Conservation (phyloP, 2,329 filamentous ascomycete genomes). For the Cladophialophora bantiana region DNA sequence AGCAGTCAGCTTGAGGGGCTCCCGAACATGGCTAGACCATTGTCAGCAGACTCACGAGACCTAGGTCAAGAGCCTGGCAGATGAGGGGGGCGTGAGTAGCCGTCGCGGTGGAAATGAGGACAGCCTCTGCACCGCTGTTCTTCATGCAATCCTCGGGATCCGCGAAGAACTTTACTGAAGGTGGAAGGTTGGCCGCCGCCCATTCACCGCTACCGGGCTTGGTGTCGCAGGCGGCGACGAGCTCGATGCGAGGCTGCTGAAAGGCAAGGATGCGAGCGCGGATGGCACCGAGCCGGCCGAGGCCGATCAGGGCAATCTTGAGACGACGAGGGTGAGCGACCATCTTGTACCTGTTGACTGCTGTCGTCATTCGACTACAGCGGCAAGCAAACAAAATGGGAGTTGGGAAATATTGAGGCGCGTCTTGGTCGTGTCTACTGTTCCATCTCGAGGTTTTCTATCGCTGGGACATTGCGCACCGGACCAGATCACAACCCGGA, state of each 20-base stretch:
- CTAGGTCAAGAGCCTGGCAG: constrained; percentile 20
- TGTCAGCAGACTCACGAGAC: background rate
- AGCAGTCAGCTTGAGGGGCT: constrained; percentile 8
- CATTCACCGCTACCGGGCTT: constrained; percentile 46
- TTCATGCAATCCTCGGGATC: constrained; percentile 43
- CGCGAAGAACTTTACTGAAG: constrained; percentile 36
- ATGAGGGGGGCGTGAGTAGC: constrained; percentile 44
- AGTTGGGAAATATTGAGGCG: no score
- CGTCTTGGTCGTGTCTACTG: no score
- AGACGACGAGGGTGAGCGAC: constrained; percentile 17
- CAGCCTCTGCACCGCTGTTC: constrained; percentile 43
- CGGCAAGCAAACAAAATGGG: no score
- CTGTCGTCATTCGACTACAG: no score
- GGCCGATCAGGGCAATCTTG: constrained; percentile 42
- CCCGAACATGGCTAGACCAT: background rate
- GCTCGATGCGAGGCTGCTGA: constrained; percentile 47
- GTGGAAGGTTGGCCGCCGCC: constrained; percentile 43
- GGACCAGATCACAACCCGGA: no score
- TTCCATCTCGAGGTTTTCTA: no score
- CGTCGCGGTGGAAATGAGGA: constrained; percentile 45
- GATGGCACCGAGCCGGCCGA: constrained; percentile 44
- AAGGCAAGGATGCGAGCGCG: constrained; percentile 47
- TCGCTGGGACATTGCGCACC: no score
- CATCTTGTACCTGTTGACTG: background rate
- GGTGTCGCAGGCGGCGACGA: constrained; percentile 47